A percentile compares a stretch with the other conserved stretches of the same genome.
Evolutionary conservation across 495 filamentous ascomycete species (phyloP).

Genomic region (Penicillium longicatenatum): DNA sequence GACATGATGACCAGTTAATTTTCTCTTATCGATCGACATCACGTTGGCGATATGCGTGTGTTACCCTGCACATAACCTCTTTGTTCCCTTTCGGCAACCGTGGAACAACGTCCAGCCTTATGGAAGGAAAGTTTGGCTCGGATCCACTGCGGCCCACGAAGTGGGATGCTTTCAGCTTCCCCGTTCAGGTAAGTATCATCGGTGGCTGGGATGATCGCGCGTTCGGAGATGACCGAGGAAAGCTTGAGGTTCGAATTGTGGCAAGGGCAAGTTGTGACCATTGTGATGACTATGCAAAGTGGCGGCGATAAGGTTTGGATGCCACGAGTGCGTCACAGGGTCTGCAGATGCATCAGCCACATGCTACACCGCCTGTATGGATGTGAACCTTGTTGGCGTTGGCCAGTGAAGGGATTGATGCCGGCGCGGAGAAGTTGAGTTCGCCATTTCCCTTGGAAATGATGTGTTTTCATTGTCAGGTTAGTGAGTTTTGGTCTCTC

Average conservation of each 20-base stretch:
- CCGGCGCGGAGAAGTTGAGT: no score
- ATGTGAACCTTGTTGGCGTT: no score
- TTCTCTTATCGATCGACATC: not conserved
- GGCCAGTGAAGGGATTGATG: not conserved
- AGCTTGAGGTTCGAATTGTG: not conserved
- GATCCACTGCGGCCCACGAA: not conserved
- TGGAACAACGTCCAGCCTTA: not conserved
- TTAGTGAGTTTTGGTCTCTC: no score
- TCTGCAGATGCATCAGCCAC: not conserved
- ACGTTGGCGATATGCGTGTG: not conserved
- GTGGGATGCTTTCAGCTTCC: not conserved
- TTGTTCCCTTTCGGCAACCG: not conserved
- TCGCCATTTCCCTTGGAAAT: no score
- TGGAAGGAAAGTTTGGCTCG: not conserved
- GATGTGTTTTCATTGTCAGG: no score
- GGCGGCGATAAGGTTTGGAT: not conserved
- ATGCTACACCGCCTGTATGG: slow-evolving; percentile 8
- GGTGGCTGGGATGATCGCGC: not conserved
- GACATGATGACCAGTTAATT: not conserved
- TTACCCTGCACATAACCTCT: not conserved
- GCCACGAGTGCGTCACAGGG: slow-evolving; percentile 7
- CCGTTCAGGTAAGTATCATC: not conserved
- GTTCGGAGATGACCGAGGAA: not conserved
- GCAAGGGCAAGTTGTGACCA: no score
- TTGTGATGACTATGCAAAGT: not conserved